Evolutionary conservation across 805 yeast genomes (phyloP).

Genomic region (Isabelozyma gotoi): DNA sequence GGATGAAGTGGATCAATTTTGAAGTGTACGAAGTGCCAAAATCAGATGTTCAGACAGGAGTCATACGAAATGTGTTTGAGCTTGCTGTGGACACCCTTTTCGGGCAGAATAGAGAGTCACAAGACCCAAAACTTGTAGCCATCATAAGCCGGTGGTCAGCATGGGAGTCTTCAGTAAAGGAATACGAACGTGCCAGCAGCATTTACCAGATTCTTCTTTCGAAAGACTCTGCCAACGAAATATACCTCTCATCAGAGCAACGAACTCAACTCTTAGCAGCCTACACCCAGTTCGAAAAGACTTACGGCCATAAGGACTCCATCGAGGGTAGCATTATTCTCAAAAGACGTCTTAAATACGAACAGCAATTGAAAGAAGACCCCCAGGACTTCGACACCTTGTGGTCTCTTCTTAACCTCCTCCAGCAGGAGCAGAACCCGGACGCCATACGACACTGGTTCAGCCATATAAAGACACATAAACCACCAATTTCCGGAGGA

Average conservation of each 20-base stretch:
- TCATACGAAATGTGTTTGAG: conserved; percentile 65
- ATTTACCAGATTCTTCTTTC: conserved; percentile 54
- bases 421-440: conserved; percentile 35
- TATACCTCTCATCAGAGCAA: conserved; percentile 27
- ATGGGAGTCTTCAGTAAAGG: conserved; percentile 66
- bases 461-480: conserved; percentile 23
- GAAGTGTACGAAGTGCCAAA: conserved; percentile 45
- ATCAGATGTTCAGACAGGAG: conserved; percentile 33
- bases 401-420: conserved; percentile 70
- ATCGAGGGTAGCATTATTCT: conserved; percentile 51
- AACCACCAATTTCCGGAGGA: conserved; percentile 33
- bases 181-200: conserved; percentile 61
- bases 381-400: conserved; percentile 73
- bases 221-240: conserved; percentile 6
- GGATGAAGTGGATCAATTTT: conserved; percentile 76
- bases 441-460: conserved; percentile 9
- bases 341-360: conserved; percentile 59
- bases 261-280: conserved; percentile 31
- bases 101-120: conserved; percentile 7
- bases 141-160: conserved; percentile 57
- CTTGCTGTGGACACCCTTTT: conserved; percentile 58
- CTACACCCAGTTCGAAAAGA: conserved; percentile 62
- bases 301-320: conserved; percentile 54
- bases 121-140: conserved; percentile 29
- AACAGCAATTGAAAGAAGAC: conserved; percentile 41